phyloP scores from a whole-genome alignment of 1,284 basidiomycete genomes.

The Prillingera fragicola region DNA sequence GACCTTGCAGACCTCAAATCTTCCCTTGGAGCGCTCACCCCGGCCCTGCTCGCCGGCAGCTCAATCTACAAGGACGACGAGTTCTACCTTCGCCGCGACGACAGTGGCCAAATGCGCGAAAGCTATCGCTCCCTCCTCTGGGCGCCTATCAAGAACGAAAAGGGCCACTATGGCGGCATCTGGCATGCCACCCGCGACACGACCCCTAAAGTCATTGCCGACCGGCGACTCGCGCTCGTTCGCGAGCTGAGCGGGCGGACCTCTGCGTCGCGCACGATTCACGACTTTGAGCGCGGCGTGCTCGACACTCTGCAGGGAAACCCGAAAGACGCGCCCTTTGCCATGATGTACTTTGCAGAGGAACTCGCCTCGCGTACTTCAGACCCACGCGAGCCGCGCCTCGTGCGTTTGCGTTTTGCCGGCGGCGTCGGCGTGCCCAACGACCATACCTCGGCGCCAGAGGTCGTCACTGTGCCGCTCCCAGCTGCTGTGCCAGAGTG shows the following conservation, averaged over 20 bases:
- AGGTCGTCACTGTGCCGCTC: no score
- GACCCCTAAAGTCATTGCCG: slow-evolving; percentile 28
- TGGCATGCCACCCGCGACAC: slow-evolving; percentile 41
- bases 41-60: not conserved
- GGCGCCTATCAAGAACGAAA: slow-evolving; percentile 36
- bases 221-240: slow-evolving; percentile 26
- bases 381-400: no score
- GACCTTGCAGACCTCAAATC: no score
- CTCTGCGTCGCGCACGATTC: slow-evolving; percentile 32
- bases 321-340: slow-evolving; percentile 39
- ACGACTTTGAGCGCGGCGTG: slow-evolving; percentile 35
- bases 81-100: not conserved
- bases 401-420: no score
- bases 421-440: slow-evolving; percentile 40
- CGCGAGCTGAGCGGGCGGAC: slow-evolving; percentile 38
- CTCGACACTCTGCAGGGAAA: slow-evolving; percentile 33
- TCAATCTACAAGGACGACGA: slow-evolving; percentile 1
- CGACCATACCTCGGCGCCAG: slow-evolving; percentile 28
- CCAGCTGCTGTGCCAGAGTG: no score
- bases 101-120: slow-evolving; percentile 12
- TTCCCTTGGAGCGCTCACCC: not conserved
- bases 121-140: slow-evolving; percentile 35
- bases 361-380: not conserved
- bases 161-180: slow-evolving; percentile 34
- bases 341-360: slow-evolving; percentile 38